These are phyloP conservation scores for Penicillium occitanis DNA, from an alignment of 2,329 filamentous ascomycete species.

Conservation along the genomic window DNA sequence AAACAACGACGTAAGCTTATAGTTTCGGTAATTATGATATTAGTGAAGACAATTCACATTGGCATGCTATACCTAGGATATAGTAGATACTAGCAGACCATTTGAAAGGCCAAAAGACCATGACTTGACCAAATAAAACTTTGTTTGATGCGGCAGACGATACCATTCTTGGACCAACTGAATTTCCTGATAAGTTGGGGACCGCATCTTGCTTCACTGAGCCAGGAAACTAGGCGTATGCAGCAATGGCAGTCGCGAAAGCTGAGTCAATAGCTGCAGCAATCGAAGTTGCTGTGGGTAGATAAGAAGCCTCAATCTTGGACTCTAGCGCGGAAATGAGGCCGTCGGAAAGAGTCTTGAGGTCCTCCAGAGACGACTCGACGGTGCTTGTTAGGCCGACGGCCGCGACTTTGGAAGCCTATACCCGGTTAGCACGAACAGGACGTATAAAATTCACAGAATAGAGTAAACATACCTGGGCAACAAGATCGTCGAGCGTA, in stretches of 20 bases:
- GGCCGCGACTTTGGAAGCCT: not conserved
- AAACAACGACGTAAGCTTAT: too few relatives aligned
- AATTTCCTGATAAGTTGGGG: not conserved
- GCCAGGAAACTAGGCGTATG: not conserved
- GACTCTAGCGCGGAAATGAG: constrained; percentile 12
- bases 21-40: not conserved
- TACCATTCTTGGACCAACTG: not conserved
- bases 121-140: not conserved
- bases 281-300: constrained; percentile 4
- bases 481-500: constrained; percentile 12
- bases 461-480: constrained; percentile 9
- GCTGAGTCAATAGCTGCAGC: not conserved
- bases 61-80: not conserved
- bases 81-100: not conserved
- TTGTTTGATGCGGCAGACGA: not conserved
- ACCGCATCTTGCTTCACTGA: not conserved
- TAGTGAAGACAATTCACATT: not conserved
- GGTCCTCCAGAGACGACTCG: not conserved
- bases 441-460: not conserved
- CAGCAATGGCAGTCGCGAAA: constrained; percentile 10
- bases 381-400: not conserved
- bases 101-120: not conserved
- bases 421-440: not conserved
- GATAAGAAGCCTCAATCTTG: not conserved
- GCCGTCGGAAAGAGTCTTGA: not conserved